Evolutionary conservation across 441 rosid species (phyloP).

Genomic region (Pelargonium australe): DNA sequence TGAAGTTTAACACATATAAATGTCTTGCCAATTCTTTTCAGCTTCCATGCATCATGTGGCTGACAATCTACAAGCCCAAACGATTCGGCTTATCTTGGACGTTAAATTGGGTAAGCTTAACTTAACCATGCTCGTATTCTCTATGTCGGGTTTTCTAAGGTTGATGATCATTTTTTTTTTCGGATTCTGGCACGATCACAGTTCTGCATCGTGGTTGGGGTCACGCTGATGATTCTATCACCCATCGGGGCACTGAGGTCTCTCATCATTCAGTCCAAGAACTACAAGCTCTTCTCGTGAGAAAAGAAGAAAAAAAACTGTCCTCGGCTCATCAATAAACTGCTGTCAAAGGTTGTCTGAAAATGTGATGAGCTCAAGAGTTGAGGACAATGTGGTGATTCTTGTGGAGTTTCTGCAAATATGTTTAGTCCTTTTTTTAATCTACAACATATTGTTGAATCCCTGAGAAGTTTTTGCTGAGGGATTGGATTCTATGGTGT

Average conservation of each 20-base stretch:
- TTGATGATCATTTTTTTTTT: not conserved
- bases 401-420: not conserved
- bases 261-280: conserved; percentile 48
- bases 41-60: conserved; percentile 85
- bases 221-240: conserved; percentile 43
- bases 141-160: too few species aligned
- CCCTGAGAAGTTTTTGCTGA: too few species aligned
- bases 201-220: conserved; percentile 65
- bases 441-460: not conserved
- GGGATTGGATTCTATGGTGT: too few species aligned
- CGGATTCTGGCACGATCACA: conserved; percentile 18
- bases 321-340: too few species aligned
- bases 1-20: too few species aligned
- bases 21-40: conserved; percentile 19
- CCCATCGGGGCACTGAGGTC: conserved; percentile 73
- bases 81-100: conserved; percentile 55
- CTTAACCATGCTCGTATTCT: too few species aligned
- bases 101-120: conserved; percentile 53
- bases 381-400: not conserved
- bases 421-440: not conserved
- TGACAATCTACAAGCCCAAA: conserved; percentile 52
- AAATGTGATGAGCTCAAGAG: not conserved
- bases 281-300: conserved; percentile 61
- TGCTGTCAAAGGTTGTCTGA: too few species aligned
- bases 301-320: not conserved